phyloP scores from a whole-genome alignment of 148 eudicot genomes.

The Heliosperma pusillum region DNA sequence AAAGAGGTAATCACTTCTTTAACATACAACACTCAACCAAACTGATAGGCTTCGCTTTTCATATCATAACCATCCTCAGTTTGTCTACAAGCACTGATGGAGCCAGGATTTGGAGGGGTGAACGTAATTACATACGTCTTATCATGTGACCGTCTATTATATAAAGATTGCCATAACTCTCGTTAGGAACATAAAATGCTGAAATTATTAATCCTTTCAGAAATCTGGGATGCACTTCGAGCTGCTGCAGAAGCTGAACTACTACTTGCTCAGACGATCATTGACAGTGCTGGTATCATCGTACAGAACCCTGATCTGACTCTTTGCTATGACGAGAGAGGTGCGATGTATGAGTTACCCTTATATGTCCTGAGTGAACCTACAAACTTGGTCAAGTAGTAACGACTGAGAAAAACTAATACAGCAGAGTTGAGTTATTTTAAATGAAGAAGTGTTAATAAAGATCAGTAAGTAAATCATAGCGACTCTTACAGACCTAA shows the following conservation, averaged over 20 bases:
- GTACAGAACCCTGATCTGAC: slow-evolving; percentile 67
- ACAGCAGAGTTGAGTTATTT: background rate
- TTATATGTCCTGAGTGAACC: slow-evolving; percentile 75
- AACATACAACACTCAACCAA: no score
- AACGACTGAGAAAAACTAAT: background rate
- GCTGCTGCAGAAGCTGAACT: slow-evolving; percentile 76
- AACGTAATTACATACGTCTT: no score
- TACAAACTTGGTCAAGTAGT: slow-evolving; percentile 52
- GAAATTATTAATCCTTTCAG: slow-evolving; percentile 29
- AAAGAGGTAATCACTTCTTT: slow-evolving; percentile 44
- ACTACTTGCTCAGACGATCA: slow-evolving; percentile 59
- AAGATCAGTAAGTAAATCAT: slow-evolving; percentile 22
- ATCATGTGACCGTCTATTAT: no score
- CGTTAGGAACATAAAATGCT: background rate
- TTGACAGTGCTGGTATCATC: slow-evolving; percentile 84
- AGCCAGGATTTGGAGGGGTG: no score
- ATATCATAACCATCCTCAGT: no score
- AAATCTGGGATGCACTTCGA: slow-evolving; percentile 88
- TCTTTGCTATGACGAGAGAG: slow-evolving; percentile 84
- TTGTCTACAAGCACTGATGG: background rate
- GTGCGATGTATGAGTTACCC: slow-evolving; percentile 79
- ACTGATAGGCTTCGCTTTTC: no score
- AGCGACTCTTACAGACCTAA: slow-evolving; percentile 12
- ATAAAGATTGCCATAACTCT: no score
- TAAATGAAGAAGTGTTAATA: slow-evolving; percentile 24